phyloP scores from a whole-genome alignment of 2,329 filamentous ascomycete genomes.

The Colletotrichum endophyticum region DNA sequence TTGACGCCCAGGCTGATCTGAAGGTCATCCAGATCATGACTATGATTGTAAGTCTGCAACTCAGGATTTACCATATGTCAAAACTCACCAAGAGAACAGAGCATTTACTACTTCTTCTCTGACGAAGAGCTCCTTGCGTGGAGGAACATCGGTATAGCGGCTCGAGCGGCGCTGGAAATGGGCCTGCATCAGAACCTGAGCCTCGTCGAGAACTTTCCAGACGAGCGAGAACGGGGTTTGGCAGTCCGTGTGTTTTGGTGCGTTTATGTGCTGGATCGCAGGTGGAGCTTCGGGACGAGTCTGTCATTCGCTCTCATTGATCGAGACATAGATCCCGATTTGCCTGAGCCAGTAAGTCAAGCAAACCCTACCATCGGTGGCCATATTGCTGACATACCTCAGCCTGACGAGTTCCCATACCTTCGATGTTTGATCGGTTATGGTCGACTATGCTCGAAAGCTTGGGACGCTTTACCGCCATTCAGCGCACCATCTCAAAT shows the following conservation, averaged over 20 bases:
- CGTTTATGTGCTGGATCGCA: constrained; percentile 55
- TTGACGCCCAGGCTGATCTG: constrained; percentile 32
- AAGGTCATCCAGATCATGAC: constrained; percentile 35
- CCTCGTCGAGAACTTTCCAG: constrained; percentile 40
- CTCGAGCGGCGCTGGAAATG: constrained; percentile 50
- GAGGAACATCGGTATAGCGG: constrained; percentile 51
- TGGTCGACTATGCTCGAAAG: constrained; percentile 47
- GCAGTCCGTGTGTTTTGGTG: constrained; percentile 52
- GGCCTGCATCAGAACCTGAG: constrained; percentile 52
- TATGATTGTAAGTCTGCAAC: constrained; percentile 27
- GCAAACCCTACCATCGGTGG: fast-evolving
- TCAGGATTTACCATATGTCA: fast-evolving
- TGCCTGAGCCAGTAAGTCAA: constrained; percentile 44
- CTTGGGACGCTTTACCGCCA: constrained; percentile 48
- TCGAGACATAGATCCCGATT: constrained; percentile 51
- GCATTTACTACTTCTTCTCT: constrained; percentile 47
- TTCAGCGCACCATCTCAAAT: constrained; percentile 33
- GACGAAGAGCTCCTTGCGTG: constrained; percentile 55
- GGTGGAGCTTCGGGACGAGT: constrained; percentile 57
- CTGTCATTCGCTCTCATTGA: constrained; percentile 53
- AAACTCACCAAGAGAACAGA: constrained; percentile 24
- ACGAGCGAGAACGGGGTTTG: constrained; percentile 30
- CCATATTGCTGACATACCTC: fast-evolving
- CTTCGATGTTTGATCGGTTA: constrained; percentile 53
- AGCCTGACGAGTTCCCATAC: constrained; percentile 40